A percentile compares a stretch with the other conserved stretches of the same genome.
Evolutionary conservation across 257 asterid species (phyloP).

Genomic region (Capsicum baccatum): DNA sequence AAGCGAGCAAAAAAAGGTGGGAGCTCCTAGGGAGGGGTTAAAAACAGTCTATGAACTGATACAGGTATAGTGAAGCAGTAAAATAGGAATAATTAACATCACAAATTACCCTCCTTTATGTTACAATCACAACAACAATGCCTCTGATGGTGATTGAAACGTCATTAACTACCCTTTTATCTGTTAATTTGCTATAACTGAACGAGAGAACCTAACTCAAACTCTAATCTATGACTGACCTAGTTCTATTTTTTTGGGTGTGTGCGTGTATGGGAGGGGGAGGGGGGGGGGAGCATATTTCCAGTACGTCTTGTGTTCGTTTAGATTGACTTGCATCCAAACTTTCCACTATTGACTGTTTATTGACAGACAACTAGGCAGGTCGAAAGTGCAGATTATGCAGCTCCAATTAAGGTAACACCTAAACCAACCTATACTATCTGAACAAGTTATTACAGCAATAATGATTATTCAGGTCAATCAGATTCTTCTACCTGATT

Average conservation of each 20-base stretch:
- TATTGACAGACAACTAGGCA: not conserved
- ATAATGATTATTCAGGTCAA: not conserved
- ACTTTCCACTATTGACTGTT: slow-evolving; percentile 7
- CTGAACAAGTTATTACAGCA: slow-evolving; percentile 1
- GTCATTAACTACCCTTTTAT: not conserved
- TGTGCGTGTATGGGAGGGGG: too few species aligned
- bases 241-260: too few species aligned
- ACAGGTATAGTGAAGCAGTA: slow-evolving; percentile 1
- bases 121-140: not conserved
- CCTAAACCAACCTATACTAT: not conserved
- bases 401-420: slow-evolving; percentile 20
- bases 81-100: not conserved
- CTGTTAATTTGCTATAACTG: slow-evolving; percentile 17
- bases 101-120: not conserved
- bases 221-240: not conserved
- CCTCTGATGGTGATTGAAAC: not conserved
- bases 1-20: too few species aligned
- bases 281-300: not conserved
- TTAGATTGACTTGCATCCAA: not conserved
- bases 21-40: too few species aligned
- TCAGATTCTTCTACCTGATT: slow-evolving; percentile 63
- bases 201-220: not conserved
- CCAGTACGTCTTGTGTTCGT: not conserved
- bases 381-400: not conserved
- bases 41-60: slow-evolving; percentile 1